Evolutionary conservation across 305 asterid species (phyloP), one percentile per base, ranked within the genome.

Genomic region (Vinca major): DNA sequence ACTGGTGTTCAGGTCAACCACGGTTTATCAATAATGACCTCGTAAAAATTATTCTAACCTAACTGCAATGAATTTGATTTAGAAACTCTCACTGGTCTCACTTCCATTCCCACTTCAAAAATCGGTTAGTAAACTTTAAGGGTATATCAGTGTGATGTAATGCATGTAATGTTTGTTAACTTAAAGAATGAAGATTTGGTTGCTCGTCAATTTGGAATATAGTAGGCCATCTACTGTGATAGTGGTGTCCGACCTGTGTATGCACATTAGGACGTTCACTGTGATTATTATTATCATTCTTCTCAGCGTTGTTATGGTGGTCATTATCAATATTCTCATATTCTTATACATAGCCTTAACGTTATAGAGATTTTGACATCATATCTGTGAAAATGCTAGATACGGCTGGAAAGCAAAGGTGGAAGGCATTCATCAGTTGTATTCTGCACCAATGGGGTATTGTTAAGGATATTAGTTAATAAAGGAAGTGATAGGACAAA

Each of bases 381-480:
- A 37, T 37, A 37, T 65, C 43, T 73, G 75, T 45, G 63, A 63
- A 70, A 79, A 68, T 77, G 76, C 71, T 75, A 93, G 99, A 91
- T 94, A 79, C 92, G 96, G 76, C 74, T 94, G 82, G 97, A 91
- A 77, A 79, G 84, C 82, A 94, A 71, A 80, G 99, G 99, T 62
- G 99, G 99, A 74, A 84, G 79, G 68, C 82, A 91, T 65, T 91
- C 99, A 64, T 86, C 96, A 39, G 82, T 94, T 17, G 83, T 94
- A 81, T 89, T 94, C 80, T 94, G 99, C 83, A 94, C 99, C 71
- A 94, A 86, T 79, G 99, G 99, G 47, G 75, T 94, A 72, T 71
- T 94, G 75, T 72, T 94, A 84, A 84, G 95, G 85, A 80, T 91
- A 80, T 82, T 94, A 63, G 86, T 91, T 55, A 74, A 79, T 62